Evolutionary conservation across 139 green algal genomes (phyloP), one percentile per base, ranked within the genome.

Genomic region (Ulvella scutata): DNA sequence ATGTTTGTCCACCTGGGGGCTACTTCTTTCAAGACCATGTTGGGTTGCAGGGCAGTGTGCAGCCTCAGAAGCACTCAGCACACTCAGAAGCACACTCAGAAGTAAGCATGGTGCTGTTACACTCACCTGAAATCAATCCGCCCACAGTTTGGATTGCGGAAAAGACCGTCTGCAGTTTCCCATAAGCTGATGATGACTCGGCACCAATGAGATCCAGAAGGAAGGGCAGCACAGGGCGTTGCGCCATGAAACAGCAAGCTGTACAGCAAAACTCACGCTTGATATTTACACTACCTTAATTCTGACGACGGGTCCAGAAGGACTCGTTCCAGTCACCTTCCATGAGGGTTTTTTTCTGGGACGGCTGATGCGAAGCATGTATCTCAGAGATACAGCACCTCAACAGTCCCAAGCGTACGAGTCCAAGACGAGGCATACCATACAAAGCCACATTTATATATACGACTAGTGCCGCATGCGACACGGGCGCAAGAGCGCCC

Each of bases 161-260:
- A 43, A 86, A 86, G 2, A 79, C 37, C 3, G 76, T 80, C 43
- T 80, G 78, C 21, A 86, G 72, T 3, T n/a, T 31, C 31, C 67
- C 82, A 34, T 82, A 86, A 9, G 75, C 61, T 31, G 72, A 28
- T 23, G n/a, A 76, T 36, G 74, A 43, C 0, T 76, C 38, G 0
- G 76, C 76, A 0, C 79, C 76, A 23, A 86, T 75, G 37, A 82
- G 59, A 9, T 82, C 62, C 2, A 81, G 67, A 33, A 82, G 78
- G 74, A 82, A 86, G 4, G 82, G 82, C 76, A 86, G 59, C 35
- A 86, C 62, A 4, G 82, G 79, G 21, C 75, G 75, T 38, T 84
- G 80, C 3, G 62, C 72, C 44, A 80, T 72, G 37, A 39, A 77
- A 72, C 43, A 76, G 9, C n/a, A n/a, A 67, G 51, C 51, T 67